phyloP scores from a whole-genome alignment of 2,329 filamentous ascomycete genomes.

The Fusarium beomiforme region DNA sequence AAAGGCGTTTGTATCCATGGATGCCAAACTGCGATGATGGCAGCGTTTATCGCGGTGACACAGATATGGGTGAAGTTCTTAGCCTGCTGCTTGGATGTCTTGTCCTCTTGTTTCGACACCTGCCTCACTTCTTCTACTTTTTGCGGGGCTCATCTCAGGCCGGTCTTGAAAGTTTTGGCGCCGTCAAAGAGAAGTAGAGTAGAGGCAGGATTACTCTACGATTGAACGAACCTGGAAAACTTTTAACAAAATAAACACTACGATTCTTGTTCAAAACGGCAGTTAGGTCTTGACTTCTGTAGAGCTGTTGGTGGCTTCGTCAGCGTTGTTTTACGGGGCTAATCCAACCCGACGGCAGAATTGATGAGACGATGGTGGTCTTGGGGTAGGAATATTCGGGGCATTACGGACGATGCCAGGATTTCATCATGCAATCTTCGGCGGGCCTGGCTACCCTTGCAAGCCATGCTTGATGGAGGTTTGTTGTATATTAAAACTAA shows the following conservation, averaged over 20 bases:
- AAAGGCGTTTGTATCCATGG: constrained; percentile 28
- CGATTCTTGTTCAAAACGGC: constrained; percentile 30
- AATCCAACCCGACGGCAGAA: background rate
- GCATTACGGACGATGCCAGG: constrained; percentile 19
- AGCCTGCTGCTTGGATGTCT: constrained; percentile 36
- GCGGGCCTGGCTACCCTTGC: constrained; percentile 4
- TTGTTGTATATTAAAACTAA: constrained; percentile 37
- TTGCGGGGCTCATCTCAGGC: constrained; percentile 37
- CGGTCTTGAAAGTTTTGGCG: constrained; percentile 41
- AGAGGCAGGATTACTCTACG: constrained; percentile 35
- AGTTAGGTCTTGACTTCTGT: constrained; percentile 23
- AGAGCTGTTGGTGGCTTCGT: constrained; percentile 9
- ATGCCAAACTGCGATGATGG: constrained; percentile 29
- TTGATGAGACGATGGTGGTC: constrained; percentile 12
- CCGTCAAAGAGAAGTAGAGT: constrained; percentile 29
- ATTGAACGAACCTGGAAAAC: constrained; percentile 38
- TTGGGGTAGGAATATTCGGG: constrained; percentile 12
- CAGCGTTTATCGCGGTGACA: constrained; percentile 25
- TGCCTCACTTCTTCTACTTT: constrained; percentile 35
- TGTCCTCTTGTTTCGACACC: constrained; percentile 32
- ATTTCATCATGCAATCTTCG: constrained; percentile 2
- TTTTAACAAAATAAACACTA: constrained; percentile 29
- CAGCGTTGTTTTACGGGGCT: background rate
- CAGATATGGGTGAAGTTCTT: constrained; percentile 17
- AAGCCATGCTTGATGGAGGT: constrained; percentile 19